Evolutionary conservation across 345 rosid genomes (phyloP).

Genomic region (Gossypium anomalum): DNA sequence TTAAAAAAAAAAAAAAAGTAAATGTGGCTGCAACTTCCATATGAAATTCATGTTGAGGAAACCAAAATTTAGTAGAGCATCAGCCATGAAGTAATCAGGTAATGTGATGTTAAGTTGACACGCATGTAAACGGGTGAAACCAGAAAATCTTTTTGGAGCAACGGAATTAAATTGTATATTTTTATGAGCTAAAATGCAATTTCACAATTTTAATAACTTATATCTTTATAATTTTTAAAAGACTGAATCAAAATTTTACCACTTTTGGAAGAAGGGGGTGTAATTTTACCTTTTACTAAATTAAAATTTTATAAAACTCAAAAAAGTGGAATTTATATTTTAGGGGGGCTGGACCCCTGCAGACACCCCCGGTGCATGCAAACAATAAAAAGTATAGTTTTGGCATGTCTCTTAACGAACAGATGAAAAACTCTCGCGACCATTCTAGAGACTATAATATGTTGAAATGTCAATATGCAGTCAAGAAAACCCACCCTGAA

Average conservation of each 20-base stretch:
- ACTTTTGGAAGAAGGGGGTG: too few relatives aligned
- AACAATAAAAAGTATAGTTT: background rate
- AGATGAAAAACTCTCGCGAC: background rate
- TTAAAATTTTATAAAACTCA: too few relatives aligned
- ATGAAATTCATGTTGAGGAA: background rate
- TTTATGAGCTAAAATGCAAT: too few relatives aligned
- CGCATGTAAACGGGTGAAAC: background rate
- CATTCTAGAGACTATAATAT: background rate
- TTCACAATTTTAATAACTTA: too few relatives aligned
- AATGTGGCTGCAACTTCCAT: background rate
- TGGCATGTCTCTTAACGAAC: background rate
- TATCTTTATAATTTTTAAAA: too few relatives aligned
- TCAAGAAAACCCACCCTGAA: conserved; percentile 54
- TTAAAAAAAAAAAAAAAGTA: background rate
- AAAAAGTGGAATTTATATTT: too few relatives aligned
- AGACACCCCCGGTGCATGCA: background rate
- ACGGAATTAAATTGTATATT: too few relatives aligned
- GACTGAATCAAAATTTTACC: too few relatives aligned
- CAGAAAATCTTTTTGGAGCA: too few relatives aligned
- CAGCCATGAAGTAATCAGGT: background rate
- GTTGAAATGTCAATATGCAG: conserved; percentile 2
- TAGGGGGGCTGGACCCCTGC: too few relatives aligned
- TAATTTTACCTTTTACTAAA: too few relatives aligned
- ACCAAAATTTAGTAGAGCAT: background rate
- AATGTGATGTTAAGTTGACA: background rate